These are phyloP conservation scores for Sporothrix protearum DNA, from an alignment of 2,329 filamentous ascomycete species.

Conservation along the genomic window DNA sequence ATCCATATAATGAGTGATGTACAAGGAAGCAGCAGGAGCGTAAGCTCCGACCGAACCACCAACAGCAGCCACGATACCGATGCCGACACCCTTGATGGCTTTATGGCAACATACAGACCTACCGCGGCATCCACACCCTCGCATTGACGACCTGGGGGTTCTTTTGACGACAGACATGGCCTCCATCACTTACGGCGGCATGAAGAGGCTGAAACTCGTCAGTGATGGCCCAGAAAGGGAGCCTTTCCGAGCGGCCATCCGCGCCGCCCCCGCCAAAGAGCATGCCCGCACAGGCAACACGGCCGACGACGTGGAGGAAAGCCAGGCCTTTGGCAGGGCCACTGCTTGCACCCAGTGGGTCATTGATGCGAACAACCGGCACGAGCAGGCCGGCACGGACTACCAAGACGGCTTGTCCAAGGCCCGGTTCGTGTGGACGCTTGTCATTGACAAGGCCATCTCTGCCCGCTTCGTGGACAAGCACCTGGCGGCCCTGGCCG, in stretches of 20 bases:
- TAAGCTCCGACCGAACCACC: no score
- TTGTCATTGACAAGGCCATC: neutral
- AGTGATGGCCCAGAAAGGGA: neutral
- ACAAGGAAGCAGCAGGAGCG: neutral
- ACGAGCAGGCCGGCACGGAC: neutral
- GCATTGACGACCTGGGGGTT: neutral
- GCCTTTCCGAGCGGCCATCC: neutral
- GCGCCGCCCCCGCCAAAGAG: neutral
- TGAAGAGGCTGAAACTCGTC: neutral
- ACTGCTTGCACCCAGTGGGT: neutral
- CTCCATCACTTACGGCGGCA: neutral
- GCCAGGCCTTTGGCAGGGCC: neutral
- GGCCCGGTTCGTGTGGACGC: neutral
- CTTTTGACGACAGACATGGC: neutral
- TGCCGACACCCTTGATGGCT: neutral
- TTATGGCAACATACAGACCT: neutral
- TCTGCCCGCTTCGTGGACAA: neutral
- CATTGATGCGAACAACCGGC: neutral
- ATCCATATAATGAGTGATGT: neutral
- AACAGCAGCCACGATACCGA: no score
- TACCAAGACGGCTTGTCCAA: neutral
- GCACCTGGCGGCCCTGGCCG: neutral
- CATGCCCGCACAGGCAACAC: neutral
- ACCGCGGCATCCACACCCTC: neutral
- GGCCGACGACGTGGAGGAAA: neutral